phyloP scores from a whole-genome alignment of 2,329 filamentous ascomycete species.

The Fusarium vanettenii region DNA sequence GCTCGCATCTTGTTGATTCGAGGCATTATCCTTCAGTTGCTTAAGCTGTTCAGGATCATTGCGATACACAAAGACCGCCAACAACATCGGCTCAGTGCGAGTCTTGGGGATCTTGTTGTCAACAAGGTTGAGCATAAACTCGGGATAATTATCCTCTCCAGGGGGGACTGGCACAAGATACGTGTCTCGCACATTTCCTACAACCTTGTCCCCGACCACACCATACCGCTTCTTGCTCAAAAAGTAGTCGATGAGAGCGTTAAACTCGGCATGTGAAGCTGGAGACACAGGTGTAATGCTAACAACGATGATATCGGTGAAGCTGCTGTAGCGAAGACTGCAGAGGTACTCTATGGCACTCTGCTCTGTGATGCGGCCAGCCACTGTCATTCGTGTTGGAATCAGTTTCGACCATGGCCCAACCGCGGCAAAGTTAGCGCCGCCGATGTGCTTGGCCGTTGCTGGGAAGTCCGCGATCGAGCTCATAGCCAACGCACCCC shows the following conservation, averaged over 20 bases:
- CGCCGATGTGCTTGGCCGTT: conserved; percentile 85
- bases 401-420: conserved; percentile 81
- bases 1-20: conserved; percentile 21
- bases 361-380: conserved; percentile 82
- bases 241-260: conserved; percentile 89
- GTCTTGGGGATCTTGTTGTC: conserved; percentile 82
- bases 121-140: conserved; percentile 89
- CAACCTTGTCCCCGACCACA: conserved; percentile 81
- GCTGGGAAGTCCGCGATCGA: conserved; percentile 80
- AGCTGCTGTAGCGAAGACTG: conserved; percentile 82
- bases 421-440: conserved; percentile 76
- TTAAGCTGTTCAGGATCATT: conserved; percentile 61
- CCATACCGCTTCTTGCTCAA: conserved; percentile 84
- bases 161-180: conserved; percentile 89
- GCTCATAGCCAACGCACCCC: conserved; percentile 80
- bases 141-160: conserved; percentile 77
- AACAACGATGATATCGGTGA: conserved; percentile 87
- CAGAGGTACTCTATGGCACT: conserved; percentile 93
- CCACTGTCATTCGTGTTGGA: conserved; percentile 75
- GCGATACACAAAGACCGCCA: conserved; percentile 87
- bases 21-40: conserved; percentile 39
- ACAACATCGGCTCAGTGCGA: conserved; percentile 79
- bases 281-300: conserved; percentile 75
- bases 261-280: conserved; percentile 71
- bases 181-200: conserved; percentile 84